phyloP scores from a whole-genome alignment of 306 rosid species.

The Cucurbita pepo region DNA sequence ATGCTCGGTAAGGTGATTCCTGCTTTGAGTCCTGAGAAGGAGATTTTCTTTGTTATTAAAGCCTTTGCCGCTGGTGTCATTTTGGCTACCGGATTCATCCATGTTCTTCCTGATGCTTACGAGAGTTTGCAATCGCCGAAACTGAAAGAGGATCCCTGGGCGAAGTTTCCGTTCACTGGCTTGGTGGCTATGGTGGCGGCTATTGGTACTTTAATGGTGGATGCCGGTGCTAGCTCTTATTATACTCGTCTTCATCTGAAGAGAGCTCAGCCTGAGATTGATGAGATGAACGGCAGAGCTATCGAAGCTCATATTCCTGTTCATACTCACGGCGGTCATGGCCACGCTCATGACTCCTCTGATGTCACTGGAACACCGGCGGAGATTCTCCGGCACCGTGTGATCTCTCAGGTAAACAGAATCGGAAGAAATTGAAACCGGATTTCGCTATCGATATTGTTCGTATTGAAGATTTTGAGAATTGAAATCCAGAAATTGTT shows the following conservation, averaged over 20 bases:
- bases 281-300: neutral
- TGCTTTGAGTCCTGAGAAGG: conserved; percentile 39
- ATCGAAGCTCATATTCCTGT: conserved; percentile 33
- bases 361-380: neutral
- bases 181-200: conserved; percentile 75
- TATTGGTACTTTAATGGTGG: conserved; percentile 62
- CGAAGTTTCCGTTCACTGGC: conserved; percentile 59
- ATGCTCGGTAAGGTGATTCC: conserved; percentile 39
- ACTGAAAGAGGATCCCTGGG: conserved; percentile 39
- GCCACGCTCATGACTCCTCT: conserved; percentile 46
- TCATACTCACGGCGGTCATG: conserved; percentile 57
- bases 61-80: conserved; percentile 80
- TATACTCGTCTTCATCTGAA: conserved; percentile 13
- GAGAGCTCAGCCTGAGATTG: neutral
- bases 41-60: conserved; percentile 41
- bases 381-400: conserved; percentile 50
- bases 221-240: conserved; percentile 52
- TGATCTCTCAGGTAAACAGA: conserved; percentile 44
- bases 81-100: conserved; percentile 61
- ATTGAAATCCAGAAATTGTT: no score
- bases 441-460: no score
- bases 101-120: conserved; percentile 62
- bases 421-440: no score
- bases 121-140: conserved; percentile 24
- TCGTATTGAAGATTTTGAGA: neutral